A percentile compares a stretch with the other conserved stretches of the same genome.
phyloP scores from a whole-genome alignment of 2,329 filamentous ascomycete genomes.

The Diplodia mutila region DNA sequence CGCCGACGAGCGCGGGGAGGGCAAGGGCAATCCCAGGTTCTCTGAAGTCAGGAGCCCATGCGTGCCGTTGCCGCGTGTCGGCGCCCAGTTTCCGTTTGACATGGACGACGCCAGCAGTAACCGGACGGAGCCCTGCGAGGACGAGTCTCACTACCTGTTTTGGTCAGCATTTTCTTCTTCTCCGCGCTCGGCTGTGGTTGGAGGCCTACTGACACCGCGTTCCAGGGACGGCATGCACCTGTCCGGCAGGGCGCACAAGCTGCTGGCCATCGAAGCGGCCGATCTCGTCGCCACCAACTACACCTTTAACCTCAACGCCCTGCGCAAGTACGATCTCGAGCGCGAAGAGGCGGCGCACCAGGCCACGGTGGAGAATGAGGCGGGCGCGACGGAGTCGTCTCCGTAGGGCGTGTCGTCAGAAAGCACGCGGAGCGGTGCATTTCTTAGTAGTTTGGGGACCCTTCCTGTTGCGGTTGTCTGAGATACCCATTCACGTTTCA shows the following conservation, averaged over 20 bases:
- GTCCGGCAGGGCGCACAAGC: conserved; percentile 39
- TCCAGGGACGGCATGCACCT: conserved; percentile 42
- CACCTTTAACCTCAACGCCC: conserved; percentile 36
- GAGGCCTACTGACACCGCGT: conserved; percentile 20
- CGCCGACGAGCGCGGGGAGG: conserved; percentile 38
- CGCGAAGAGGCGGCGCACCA: neutral
- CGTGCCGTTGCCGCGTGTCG: conserved; percentile 31
- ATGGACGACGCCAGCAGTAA: conserved; percentile 22
- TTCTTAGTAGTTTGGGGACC: conserved; percentile 19
- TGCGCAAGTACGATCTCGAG: conserved; percentile 28
- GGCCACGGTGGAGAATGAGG: neutral
- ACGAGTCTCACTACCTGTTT: conserved; percentile 40
- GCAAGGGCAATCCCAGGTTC: conserved; percentile 39
- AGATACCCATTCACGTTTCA: conserved; percentile 27
- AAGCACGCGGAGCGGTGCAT: conserved; percentile 12
- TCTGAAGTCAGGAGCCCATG: conserved; percentile 41
- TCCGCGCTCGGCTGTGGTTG: conserved; percentile 9
- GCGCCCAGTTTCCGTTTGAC: conserved; percentile 23
- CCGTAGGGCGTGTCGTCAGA: conserved; percentile 1
- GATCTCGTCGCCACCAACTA: conserved; percentile 38
- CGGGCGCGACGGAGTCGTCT: neutral
- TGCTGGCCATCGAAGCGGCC: conserved; percentile 43
- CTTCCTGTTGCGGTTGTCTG: conserved; percentile 16
- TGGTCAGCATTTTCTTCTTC: conserved; percentile 36
- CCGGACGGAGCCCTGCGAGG: conserved; percentile 34